Conservation (phyloP, 805 yeast genomes). For the Saccharomycopsis sp. region DNA sequence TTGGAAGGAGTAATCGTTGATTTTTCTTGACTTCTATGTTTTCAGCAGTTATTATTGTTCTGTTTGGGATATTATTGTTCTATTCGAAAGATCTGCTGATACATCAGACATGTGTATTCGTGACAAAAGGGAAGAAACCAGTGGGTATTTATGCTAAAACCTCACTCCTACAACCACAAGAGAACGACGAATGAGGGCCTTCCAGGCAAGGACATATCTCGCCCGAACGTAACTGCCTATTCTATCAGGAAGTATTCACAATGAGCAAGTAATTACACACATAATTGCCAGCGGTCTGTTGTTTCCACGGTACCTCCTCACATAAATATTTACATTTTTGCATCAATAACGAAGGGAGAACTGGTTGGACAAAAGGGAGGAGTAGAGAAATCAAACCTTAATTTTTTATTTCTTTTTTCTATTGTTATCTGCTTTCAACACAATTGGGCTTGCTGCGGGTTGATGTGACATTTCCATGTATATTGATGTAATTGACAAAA, state of each 20-base stretch:
- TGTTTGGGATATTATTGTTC: not conserved
- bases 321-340: not conserved
- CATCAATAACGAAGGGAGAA: not conserved
- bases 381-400: not conserved
- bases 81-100: not conserved
- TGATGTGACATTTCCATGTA: not conserved
- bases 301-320: not conserved
- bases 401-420: not conserved
- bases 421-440: too few species aligned
- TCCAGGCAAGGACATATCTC: not conserved
- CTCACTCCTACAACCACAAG: not conserved
- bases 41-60: too few species aligned
- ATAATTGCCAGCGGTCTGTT: not conserved
- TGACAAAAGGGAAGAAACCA: not conserved
- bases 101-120: not conserved
- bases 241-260: not conserved
- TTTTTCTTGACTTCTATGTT: too few species aligned
- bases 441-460: not conserved
- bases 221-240: not conserved
- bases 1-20: too few species aligned
- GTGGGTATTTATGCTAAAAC: not conserved
- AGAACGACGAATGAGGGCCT: not conserved
- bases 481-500: not conserved
- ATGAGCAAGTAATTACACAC: not conserved
- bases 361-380: not conserved